phyloP scores from a whole-genome alignment of 2,329 filamentous ascomycete genomes.

The Penicillium concentricum region DNA sequence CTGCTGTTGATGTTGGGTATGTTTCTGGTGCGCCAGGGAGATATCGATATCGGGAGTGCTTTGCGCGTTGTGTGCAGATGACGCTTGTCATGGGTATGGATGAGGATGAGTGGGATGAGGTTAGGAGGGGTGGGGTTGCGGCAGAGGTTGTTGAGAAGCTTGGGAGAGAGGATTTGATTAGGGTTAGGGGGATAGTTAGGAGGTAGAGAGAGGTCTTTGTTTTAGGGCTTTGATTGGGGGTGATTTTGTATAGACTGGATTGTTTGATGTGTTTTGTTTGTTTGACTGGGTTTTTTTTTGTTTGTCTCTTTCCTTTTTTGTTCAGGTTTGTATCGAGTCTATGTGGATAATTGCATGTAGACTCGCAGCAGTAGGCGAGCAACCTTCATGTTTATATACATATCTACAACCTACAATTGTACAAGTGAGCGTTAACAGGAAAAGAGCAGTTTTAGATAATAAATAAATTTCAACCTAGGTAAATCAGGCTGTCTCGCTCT shows the following conservation, averaged over 20 bases:
- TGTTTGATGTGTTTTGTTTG: background rate
- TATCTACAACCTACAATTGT: background rate
- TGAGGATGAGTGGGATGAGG: conserved; percentile 89
- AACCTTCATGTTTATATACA: background rate
- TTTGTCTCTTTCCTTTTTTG: background rate
- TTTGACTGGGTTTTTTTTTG: background rate
- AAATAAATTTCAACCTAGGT: background rate
- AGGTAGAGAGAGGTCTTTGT: conserved; percentile 7
- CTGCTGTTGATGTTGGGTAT: conserved; percentile 42
- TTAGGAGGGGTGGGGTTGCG: conserved; percentile 51
- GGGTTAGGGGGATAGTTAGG: conserved; percentile 68
- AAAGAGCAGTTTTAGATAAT: background rate
- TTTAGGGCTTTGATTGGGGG: background rate
- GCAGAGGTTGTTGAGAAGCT: conserved; percentile 62
- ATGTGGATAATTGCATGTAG: background rate
- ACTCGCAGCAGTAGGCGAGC: background rate
- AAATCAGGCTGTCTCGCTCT: background rate
- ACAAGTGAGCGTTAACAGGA: background rate
- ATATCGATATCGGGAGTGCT: conserved; percentile 75
- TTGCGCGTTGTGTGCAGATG: conserved; percentile 75
- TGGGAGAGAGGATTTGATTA: conserved; percentile 68
- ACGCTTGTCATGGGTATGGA: conserved; percentile 91
- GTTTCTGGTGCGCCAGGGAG: conserved; percentile 45
- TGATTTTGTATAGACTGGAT: background rate
- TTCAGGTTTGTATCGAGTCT: background rate